Evolutionary conservation across 257 asterid species (phyloP).

Genomic region (Nicotiana otophora): DNA sequence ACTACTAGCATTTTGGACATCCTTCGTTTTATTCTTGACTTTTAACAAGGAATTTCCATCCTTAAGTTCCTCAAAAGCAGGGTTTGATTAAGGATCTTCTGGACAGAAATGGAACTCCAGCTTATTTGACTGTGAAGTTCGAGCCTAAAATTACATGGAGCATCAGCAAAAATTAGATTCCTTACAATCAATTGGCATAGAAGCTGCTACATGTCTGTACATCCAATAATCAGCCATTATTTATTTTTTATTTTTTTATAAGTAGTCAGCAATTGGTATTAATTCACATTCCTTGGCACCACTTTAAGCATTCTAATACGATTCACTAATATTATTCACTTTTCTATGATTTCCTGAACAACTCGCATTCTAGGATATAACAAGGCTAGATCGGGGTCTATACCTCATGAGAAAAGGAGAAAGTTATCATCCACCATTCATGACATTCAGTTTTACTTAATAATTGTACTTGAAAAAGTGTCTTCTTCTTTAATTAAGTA

Average conservation of each 20-base stretch:
- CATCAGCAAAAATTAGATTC: too few relatives aligned
- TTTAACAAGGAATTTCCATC: conserved; percentile 59
- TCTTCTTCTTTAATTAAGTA: not conserved
- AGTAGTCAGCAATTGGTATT: too few relatives aligned
- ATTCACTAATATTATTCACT: not conserved
- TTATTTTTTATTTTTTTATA: too few relatives aligned
- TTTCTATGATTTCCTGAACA: not conserved
- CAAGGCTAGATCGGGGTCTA: not conserved
- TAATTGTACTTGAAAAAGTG: not conserved
- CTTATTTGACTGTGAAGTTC: conserved; percentile 54
- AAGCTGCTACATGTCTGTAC: too few relatives aligned
- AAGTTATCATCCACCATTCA: not conserved
- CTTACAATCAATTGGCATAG: too few relatives aligned
- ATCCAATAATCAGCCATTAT: too few relatives aligned
- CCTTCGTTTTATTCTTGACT: conserved; percentile 44
- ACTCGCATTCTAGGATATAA: not conserved
- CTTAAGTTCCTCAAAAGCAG: conserved; percentile 64
- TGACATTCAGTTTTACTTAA: not conserved
- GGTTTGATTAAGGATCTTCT: conserved; percentile 94
- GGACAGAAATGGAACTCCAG: conserved; percentile 84
- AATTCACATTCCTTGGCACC: not conserved
- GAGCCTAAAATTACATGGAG: conserved; percentile 30
- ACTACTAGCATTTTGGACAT: conserved; percentile 9
- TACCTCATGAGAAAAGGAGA: not conserved
- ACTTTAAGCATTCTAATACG: not conserved